Evolutionary conservation across 2,329 filamentous ascomycete species (phyloP).

Genomic region (Alternaria arbusti): DNA sequence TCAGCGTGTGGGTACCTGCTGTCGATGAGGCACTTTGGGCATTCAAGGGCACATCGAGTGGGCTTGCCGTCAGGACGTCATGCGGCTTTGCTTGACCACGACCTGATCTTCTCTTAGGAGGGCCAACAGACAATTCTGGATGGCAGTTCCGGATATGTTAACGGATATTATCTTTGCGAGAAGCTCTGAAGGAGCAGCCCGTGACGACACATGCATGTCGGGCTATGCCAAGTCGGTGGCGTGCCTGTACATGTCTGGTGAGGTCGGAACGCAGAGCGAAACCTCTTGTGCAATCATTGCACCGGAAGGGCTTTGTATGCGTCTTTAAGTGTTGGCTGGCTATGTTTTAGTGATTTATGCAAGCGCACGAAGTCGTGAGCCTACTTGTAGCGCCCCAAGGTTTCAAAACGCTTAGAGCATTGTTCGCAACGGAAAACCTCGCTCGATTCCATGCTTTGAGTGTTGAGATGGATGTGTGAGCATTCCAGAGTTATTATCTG

Average conservation of each 20-base stretch:
- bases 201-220: background rate
- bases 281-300: background rate
- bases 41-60: too few relatives aligned
- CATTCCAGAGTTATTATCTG: too few relatives aligned
- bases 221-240: background rate
- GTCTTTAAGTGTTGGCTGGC: background rate
- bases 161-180: background rate
- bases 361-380: too few relatives aligned
- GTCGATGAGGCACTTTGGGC: fast-evolving
- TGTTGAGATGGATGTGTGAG: too few relatives aligned
- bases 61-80: too few relatives aligned
- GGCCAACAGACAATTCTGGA: background rate
- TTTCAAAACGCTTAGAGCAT: background rate
- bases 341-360: background rate
- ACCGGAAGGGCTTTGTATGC: background rate
- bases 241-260: background rate
- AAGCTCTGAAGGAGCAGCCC: background rate
- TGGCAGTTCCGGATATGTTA: background rate
- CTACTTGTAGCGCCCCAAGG: background rate
- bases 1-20: background rate
- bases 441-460: background rate
- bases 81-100: too few relatives aligned
- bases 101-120: background rate
- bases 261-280: background rate
- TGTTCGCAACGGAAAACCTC: background rate